Conservation (phyloP, 2,329 filamentous ascomycete genomes). For the Aspergillus neoniger region DNA sequence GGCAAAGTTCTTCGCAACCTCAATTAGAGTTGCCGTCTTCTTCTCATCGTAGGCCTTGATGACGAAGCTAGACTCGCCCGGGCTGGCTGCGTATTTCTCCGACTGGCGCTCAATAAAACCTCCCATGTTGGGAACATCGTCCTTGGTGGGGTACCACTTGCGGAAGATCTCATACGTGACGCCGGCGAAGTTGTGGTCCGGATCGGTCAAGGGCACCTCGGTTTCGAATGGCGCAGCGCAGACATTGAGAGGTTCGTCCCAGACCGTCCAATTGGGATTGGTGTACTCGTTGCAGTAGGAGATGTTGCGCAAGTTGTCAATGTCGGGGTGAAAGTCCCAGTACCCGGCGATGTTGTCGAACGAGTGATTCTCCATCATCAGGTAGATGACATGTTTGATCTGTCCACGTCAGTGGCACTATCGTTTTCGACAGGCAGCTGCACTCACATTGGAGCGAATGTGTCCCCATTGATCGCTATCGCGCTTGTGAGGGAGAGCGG, state of each 20-base stretch:
- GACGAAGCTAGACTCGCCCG: conserved; percentile 39
- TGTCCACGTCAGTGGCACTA: conserved; percentile 13
- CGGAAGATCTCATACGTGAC: conserved; percentile 42
- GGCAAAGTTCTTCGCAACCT: conserved; percentile 40
- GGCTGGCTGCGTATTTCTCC: conserved; percentile 38
- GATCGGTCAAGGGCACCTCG: conserved; percentile 39
- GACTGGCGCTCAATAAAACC: conserved; percentile 45
- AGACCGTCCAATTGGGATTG: conserved; percentile 42
- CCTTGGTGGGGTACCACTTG: conserved; percentile 39
- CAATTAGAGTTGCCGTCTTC: conserved; percentile 37
- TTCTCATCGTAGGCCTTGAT: conserved; percentile 42
- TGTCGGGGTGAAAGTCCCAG: conserved; percentile 40
- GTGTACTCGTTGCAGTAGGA: conserved; percentile 43
- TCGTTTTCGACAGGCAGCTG: background rate
- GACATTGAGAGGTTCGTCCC: conserved; percentile 37
- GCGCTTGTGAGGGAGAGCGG: conserved; percentile 21
- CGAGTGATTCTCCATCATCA: conserved; percentile 44
- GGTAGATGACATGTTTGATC: conserved; percentile 41
- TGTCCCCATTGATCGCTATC: conserved; percentile 21
- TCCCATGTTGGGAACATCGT: conserved; percentile 40
- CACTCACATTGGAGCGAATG: conserved; percentile 29
- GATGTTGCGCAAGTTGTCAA: conserved; percentile 38
- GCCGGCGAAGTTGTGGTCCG: conserved; percentile 38
- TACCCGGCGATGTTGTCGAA: conserved; percentile 46
- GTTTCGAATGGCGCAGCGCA: conserved; percentile 39